phyloP scores from a whole-genome alignment of 2,329 filamentous ascomycete genomes.

The Paecilomyces variotii region DNA sequence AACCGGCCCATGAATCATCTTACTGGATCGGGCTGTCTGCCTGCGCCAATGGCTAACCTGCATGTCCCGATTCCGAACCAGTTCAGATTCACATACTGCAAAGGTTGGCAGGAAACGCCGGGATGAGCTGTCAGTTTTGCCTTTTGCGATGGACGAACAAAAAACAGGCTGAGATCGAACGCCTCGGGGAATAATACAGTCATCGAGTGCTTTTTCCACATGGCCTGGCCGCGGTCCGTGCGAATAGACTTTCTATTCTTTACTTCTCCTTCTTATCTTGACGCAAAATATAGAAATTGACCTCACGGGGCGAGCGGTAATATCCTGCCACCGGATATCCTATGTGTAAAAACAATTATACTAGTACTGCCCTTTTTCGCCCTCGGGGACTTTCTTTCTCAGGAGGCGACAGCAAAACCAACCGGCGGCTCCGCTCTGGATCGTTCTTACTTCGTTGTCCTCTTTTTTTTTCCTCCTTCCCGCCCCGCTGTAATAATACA shows the following conservation, averaged over 20 bases:
- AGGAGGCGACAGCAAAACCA: background rate
- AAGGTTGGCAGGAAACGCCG: background rate
- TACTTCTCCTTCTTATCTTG: background rate
- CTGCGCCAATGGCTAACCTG: background rate
- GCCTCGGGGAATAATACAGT: background rate
- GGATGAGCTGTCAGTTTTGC: background rate
- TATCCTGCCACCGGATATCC: background rate
- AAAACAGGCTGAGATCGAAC: background rate
- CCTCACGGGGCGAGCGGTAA: background rate
- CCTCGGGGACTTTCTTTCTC: background rate
- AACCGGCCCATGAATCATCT: background rate
- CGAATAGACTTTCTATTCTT: background rate
- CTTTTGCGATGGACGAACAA: background rate
- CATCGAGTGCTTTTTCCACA: background rate
- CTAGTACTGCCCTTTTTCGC: background rate
- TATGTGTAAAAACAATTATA: background rate
- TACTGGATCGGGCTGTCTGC: background rate
- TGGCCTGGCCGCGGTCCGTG: background rate
- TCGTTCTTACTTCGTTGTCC: background rate
- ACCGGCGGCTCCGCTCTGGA: background rate
- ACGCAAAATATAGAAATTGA: background rate
- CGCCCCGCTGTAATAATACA: background rate
- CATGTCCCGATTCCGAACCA: background rate
- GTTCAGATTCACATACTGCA: background rate
- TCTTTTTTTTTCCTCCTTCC: background rate